phyloP scores from a whole-genome alignment of 1,284 basidiomycete genomes.

The Microbotryum violaceum region DNA sequence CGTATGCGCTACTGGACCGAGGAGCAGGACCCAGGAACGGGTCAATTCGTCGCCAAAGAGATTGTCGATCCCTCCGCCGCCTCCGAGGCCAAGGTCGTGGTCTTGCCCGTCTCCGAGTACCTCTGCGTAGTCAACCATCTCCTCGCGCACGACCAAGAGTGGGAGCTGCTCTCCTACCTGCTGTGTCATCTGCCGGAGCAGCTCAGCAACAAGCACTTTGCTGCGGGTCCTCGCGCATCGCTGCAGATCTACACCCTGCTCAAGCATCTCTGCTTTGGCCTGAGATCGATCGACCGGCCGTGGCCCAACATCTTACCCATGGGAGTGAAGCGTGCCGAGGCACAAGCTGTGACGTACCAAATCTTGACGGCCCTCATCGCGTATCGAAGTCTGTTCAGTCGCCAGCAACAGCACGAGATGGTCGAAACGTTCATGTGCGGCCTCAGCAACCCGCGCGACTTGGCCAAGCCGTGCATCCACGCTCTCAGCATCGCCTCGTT shows the following conservation, averaged over 20 bases:
- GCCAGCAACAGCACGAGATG: slow-evolving; percentile 55
- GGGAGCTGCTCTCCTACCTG: slow-evolving; percentile 91
- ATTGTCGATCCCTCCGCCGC: slow-evolving; percentile 45
- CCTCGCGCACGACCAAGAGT: slow-evolving; percentile 68
- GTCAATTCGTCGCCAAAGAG: slow-evolving; percentile 41
- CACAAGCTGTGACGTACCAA: slow-evolving; percentile 80
- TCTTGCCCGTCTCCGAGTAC: slow-evolving; percentile 75
- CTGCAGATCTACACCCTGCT: slow-evolving; percentile 60
- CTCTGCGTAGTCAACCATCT: slow-evolving; percentile 60
- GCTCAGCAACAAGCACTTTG: slow-evolving; percentile 90
- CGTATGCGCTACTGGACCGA: slow-evolving; percentile 36
- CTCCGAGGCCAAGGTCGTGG: slow-evolving; percentile 39
- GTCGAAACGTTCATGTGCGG: slow-evolving; percentile 79
- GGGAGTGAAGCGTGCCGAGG: slow-evolving; percentile 62
- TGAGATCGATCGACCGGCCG: slow-evolving; percentile 52
- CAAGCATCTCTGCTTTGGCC: slow-evolving; percentile 59
- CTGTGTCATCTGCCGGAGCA: slow-evolving; percentile 86
- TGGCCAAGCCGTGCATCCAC: slow-evolving; percentile 86
- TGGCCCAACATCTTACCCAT: slow-evolving; percentile 46
- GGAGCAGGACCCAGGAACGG: slow-evolving; percentile 47
- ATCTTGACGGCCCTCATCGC: slow-evolving; percentile 81
- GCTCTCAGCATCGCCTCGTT: slow-evolving; percentile 82
- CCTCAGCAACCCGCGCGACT: slow-evolving; percentile 64
- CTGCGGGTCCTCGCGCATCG: slow-evolving; percentile 78
- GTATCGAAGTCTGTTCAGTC: slow-evolving; percentile 72